phyloP scores from a whole-genome alignment of 257 asterid species.

The Fraxinus americana region DNA sequence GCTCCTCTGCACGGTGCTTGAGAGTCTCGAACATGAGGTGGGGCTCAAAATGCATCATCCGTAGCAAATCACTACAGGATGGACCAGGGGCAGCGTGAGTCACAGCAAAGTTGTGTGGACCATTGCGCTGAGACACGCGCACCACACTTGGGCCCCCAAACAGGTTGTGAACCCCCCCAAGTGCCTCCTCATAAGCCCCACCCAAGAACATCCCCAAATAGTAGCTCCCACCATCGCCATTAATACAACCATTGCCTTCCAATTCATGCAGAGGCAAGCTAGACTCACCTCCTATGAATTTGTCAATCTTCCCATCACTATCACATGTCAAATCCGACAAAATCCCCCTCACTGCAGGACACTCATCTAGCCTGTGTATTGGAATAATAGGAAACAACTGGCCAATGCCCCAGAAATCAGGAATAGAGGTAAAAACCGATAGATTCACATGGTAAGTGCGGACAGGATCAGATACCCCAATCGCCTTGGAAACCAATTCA shows the following conservation, averaged over 20 bases:
- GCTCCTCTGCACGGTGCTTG: constrained; percentile 59
- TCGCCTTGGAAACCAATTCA: constrained; percentile 44
- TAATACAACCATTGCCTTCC: constrained; percentile 28
- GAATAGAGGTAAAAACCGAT: constrained; percentile 59
- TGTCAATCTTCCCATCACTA: constrained; percentile 59
- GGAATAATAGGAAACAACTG: constrained; percentile 65
- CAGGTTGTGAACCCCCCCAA: constrained; percentile 71
- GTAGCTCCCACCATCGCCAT: constrained; percentile 35
- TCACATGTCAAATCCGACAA: constrained; percentile 64
- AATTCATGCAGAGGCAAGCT: constrained; percentile 58
- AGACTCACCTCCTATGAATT: constrained; percentile 61
- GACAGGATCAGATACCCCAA: constrained; percentile 41
- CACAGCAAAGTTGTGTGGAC: constrained; percentile 59
- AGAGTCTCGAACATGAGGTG: constrained; percentile 64
- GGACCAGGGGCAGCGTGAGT: constrained; percentile 57
- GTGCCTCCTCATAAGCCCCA: constrained; percentile 79
- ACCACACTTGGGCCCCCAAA: constrained; percentile 69
- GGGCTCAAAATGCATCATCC: constrained; percentile 68
- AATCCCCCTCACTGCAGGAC: constrained; percentile 46
- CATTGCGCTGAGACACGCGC: constrained; percentile 56
- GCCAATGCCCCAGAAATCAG: constrained; percentile 65
- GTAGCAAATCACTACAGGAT: constrained; percentile 63
- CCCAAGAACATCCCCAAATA: constrained; percentile 72
- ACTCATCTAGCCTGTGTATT: constrained; percentile 53
- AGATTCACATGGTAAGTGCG: constrained; percentile 57